Evolutionary conservation across 2,329 filamentous ascomycete species (phyloP).

Genomic region (Paracamarosporium sp.): DNA sequence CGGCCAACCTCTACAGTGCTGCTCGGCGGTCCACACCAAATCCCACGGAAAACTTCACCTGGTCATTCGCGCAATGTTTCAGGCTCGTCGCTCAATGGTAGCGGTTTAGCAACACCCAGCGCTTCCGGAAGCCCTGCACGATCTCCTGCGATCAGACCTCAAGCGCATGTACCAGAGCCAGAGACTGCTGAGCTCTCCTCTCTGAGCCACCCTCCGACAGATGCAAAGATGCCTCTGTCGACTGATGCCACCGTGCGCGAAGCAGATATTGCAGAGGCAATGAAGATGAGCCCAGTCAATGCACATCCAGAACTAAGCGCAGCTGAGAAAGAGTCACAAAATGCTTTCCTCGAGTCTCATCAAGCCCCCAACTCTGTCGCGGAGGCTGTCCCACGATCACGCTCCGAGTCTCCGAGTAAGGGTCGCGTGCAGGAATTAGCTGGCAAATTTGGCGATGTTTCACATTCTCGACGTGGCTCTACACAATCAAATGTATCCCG

Average conservation of each 20-base stretch:
- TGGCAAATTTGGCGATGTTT: constrained; percentile 56
- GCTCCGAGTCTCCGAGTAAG: constrained; percentile 56
- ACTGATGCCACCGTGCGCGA: constrained; percentile 42
- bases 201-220: constrained; percentile 40
- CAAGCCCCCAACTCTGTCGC: constrained; percentile 33
- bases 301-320: constrained; percentile 30
- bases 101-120: constrained; percentile 65
- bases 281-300: constrained; percentile 28
- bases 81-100: constrained; percentile 49
- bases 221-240: constrained; percentile 28
- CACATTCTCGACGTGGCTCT: constrained; percentile 55
- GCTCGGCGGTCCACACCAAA: constrained; percentile 32
- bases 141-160: constrained; percentile 59
- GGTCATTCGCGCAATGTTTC: constrained; percentile 50
- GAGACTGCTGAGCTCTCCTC: constrained; percentile 56
- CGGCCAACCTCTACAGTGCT: constrained; percentile 40
- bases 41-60: constrained; percentile 45
- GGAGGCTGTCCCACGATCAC: constrained; percentile 37
- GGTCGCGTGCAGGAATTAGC: constrained; percentile 60
- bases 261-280: constrained; percentile 43
- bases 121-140: constrained; percentile 68
- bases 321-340: constrained; percentile 41
- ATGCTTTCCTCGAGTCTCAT: constrained; percentile 44
- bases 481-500: constrained; percentile 51
- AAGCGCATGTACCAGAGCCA: constrained; percentile 52